Base-by-base conservation (phyloP, 257 asterid species). In the Plantago ovata region DNA sequence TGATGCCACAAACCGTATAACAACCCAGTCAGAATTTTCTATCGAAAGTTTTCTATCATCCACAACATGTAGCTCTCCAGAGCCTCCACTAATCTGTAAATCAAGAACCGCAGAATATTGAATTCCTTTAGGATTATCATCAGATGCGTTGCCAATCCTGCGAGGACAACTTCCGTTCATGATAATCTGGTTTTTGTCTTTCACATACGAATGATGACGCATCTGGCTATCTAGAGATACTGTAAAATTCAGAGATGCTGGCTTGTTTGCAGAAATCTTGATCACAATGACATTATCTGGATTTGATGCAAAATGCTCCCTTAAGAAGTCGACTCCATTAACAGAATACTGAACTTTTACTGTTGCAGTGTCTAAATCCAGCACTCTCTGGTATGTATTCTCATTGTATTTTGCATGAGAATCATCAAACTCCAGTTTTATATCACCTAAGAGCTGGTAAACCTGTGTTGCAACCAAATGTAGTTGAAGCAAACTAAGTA, bases 391-490 rank as follows among this genome's bases (percentile, higher is more conserved):
- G 52, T 87, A 87, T 23, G 82, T 75, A 56, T 56, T 75, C 65
- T 74, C 64, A 23, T 72, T 64, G 51, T 67, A 79, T 6, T 75
- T 61, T 32, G 66, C 71, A 52, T 75, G 84, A 14, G 89, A 80
- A 55, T 72, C 70, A 16, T 68, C 79, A 58, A 87, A 84, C 13
- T 82, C 84, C 20, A 87, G 74, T 58, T 67, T 87, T n/a, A 87
- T 58, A 69, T 87, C 96, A 61, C 96, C 96, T 69, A 87, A 64
- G 50, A 79, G 87, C 86, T 87, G 94, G 75, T 87, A 87, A 53
- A 80, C 88, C 96, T 87, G 67, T 41, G 64, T 39, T 47, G 41
- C n/a, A 58, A 43, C 45, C 64, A 47, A 38, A 60, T 38, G 42
- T 44, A 7, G 20, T 6, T 8, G 15, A 5, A 8, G 15, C 19